phyloP scores from a whole-genome alignment of 306 rosid genomes.

The Cucumis hystrix region DNA sequence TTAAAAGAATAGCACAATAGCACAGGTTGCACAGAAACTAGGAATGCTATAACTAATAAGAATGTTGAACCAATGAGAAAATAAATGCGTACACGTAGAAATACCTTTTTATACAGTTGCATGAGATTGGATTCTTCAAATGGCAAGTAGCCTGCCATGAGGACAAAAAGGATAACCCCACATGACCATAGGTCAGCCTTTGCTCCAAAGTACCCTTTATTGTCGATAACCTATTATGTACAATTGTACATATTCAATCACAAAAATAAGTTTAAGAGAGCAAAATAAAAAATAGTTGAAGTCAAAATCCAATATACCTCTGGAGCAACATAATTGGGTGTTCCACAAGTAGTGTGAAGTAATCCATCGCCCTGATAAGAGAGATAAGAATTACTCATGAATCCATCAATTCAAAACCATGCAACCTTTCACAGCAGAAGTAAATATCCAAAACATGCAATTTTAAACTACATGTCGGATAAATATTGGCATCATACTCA shows the following conservation, averaged over 20 bases:
- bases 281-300: not conserved
- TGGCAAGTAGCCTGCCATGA: slow-evolving; percentile 94
- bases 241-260: slow-evolving; percentile 8
- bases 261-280: slow-evolving; percentile 5
- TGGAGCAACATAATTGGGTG: slow-evolving; percentile 96
- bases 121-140: slow-evolving; percentile 77
- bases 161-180: slow-evolving; percentile 81
- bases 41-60: not conserved
- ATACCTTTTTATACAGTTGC: slow-evolving; percentile 79
- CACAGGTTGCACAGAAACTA: not conserved
- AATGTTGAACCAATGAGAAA: not conserved
- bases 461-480: not conserved
- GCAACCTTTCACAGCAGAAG: not conserved
- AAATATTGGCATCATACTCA: slow-evolving; percentile 27
- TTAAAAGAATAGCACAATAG: not conserved
- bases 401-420: not conserved
- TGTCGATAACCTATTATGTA: slow-evolving; percentile 58
- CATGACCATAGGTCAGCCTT: slow-evolving; percentile 97
- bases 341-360: slow-evolving; percentile 94
- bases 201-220: slow-evolving; percentile 89
- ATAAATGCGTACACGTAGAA: not conserved
- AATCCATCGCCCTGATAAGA: slow-evolving; percentile 68
- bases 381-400: not conserved
- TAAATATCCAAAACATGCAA: not conserved
- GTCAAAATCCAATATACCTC: slow-evolving; percentile 48